Evolutionary conservation across 1,139 yeast genomes (phyloP), one percentile per base, ranked within the genome.

Genomic region (Suhomyces coccinellae): DNA sequence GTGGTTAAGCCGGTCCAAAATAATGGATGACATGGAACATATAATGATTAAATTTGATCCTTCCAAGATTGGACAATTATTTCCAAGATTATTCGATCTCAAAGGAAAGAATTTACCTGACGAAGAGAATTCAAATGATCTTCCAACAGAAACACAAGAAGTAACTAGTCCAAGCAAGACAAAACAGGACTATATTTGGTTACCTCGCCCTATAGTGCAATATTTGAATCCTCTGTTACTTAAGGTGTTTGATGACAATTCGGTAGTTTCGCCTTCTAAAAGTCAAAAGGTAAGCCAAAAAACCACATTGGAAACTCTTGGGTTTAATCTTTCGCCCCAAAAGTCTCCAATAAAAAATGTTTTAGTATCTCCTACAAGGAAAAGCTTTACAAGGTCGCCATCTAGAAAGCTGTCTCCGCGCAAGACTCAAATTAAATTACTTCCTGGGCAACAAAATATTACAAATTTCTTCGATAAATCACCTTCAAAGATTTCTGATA

Each of bases 1-100:
- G 9, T 29, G 30, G 13, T 37, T 50, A 7, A 33, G 50, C 6
- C 41, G 42, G 9, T 33, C 49, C 2, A 53, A 54, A 31, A 29
- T 33, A 3, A 51, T 51, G 16, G 51, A 44, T 3, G 46, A 36
- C 4, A 31, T 46, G 11, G 52, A 47, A 10, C 46, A 44, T 29
- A 36, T 52, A 30, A 53, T 53, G 56, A 34, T 52, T 11, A 50
- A 49, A 41, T 55, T 42, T 27, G 52, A 49, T 35, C 17, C 36
- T 15, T 16, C 20, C 14, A 16, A 32, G 11, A 27, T 50, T 26
- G 46, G 41, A 2, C 24, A 37, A 15, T 28, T 31, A 11, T 50
- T 43, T 32, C 46, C 45, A 4, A 24, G 43, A 4, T 20, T 44
- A 7, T 10, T 17, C 14, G 49, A 47, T 9, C 15, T 29, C 5